Percentiles rank a stretch among this genome's conserved stretches.
phyloP scores from a whole-genome alignment of 208 protist species.

The Naegleria fowleri region DNA sequence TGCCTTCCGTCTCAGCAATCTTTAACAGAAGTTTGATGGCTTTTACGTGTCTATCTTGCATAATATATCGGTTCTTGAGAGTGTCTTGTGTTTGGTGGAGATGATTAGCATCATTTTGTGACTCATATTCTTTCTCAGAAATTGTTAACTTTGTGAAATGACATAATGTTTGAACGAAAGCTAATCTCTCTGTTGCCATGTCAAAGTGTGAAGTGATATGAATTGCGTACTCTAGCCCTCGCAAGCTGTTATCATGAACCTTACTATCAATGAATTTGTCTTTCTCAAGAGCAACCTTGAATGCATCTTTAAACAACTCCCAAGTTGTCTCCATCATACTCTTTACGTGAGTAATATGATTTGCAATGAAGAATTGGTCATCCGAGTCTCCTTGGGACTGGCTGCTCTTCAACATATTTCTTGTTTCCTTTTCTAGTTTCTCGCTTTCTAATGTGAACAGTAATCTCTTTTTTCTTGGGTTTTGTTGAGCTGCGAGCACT shows the following conservation, averaged over 20 bases:
- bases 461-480: background rate
- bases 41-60: slow-evolving; percentile 69
- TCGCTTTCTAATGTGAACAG: slow-evolving; percentile 8
- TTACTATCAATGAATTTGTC: background rate
- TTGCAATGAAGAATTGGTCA: slow-evolving; percentile 44
- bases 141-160: slow-evolving; percentile 1
- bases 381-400: background rate
- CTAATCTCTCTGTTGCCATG: slow-evolving; percentile 46
- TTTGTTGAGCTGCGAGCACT: background rate
- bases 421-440: slow-evolving; percentile 13
- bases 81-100: background rate
- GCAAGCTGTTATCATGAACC: slow-evolving; percentile 40
- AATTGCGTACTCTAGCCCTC: slow-evolving; percentile 51
- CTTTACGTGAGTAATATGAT: slow-evolving; percentile 50
- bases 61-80: slow-evolving; percentile 51
- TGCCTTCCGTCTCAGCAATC: slow-evolving; percentile 59
- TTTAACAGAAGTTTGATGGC: slow-evolving; percentile 61
- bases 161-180: slow-evolving; percentile 21
- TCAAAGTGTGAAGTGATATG: slow-evolving; percentile 51
- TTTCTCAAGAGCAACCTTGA: slow-evolving; percentile 48
- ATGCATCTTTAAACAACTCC: slow-evolving; percentile 47
- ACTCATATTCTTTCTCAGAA: slow-evolving; percentile 9
- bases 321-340: slow-evolving; percentile 60
- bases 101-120: background rate
- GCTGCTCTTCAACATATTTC: background rate